Conservation (phyloP, 805 yeast species). For the Martiniozyma abietophila region DNA sequence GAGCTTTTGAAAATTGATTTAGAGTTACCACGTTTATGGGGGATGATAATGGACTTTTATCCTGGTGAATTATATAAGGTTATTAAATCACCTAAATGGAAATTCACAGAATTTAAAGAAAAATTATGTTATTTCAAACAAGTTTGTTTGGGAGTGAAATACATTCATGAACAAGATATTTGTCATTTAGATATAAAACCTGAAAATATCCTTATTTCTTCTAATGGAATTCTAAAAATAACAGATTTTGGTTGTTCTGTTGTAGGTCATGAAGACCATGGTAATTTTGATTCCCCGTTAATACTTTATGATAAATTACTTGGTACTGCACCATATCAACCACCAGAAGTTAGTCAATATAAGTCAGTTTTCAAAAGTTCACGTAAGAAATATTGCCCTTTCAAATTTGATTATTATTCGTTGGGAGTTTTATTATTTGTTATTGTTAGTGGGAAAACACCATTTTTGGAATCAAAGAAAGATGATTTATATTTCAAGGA, state of each 20-base stretch:
- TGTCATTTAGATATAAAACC: constrained; percentile 73
- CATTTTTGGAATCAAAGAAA: constrained; percentile 44
- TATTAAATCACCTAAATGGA: constrained; percentile 54
- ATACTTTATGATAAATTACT: constrained; percentile 36
- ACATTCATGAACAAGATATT: constrained; percentile 54
- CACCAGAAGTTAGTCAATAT: constrained; percentile 63
- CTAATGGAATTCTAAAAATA: constrained; percentile 52
- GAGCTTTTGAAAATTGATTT: constrained; percentile 51
- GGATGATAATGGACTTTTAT: constrained; percentile 59
- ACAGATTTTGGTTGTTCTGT: constrained; percentile 75
- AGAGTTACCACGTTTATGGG: constrained; percentile 63
- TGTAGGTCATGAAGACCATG: constrained; percentile 46
- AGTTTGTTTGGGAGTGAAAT: constrained; percentile 49
- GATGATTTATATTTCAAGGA: constrained; percentile 47
- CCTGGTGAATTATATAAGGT: constrained; percentile 51
- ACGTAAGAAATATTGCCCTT: constrained; percentile 39
- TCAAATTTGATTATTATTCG: constrained; percentile 64
- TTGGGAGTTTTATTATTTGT: constrained; percentile 61
- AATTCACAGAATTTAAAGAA: constrained; percentile 36
- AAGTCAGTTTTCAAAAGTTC: constrained; percentile 23
- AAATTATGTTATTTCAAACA: constrained; percentile 65
- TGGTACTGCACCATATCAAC: constrained; percentile 75
- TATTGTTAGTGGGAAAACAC: constrained; percentile 46
- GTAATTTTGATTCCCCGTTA: constrained; percentile 37
- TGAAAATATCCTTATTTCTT: constrained; percentile 55